phyloP scores from a whole-genome alignment of 2,329 filamentous ascomycete species.

The Colletotrichum coccodes region DNA sequence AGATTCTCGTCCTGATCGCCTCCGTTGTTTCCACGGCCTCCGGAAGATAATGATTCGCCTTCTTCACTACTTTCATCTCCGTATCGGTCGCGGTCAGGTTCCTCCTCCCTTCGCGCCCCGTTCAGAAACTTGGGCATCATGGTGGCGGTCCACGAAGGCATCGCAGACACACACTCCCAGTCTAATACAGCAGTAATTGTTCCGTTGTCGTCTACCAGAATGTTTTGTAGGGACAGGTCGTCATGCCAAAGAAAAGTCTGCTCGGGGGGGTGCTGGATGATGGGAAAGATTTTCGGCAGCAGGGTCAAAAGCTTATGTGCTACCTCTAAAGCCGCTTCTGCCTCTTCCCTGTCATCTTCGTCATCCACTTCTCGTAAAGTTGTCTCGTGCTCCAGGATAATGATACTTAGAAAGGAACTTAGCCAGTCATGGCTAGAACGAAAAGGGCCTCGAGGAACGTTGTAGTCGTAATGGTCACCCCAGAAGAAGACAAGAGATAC shows the following conservation, averaged over 20 bases:
- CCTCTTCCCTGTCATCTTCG: constrained; percentile 44
- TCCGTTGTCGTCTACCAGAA: constrained; percentile 49
- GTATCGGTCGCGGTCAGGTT: constrained; percentile 44
- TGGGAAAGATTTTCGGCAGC: constrained; percentile 45
- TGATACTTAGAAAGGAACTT: constrained; percentile 41
- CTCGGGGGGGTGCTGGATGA: constrained; percentile 37
- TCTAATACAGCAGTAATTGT: constrained; percentile 50
- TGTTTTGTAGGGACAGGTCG: constrained; percentile 50
- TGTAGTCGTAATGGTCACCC: constrained; percentile 42
- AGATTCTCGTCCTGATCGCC: constrained; percentile 19
- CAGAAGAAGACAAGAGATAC: constrained; percentile 47
- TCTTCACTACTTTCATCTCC: constrained; percentile 37
- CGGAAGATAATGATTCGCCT: constrained; percentile 3
- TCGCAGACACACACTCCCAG: constrained; percentile 53
- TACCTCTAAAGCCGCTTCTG: constrained; percentile 38
- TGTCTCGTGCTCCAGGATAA: constrained; percentile 40
- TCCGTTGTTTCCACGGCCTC: constrained; percentile 27
- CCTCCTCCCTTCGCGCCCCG: constrained; percentile 38
- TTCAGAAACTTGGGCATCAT: constrained; percentile 47
- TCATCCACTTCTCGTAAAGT: constrained; percentile 36
- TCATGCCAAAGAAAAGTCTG: constrained; percentile 47
- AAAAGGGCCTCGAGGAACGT: constrained; percentile 49
- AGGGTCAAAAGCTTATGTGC: constrained; percentile 41
- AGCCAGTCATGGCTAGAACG: constrained; percentile 51
- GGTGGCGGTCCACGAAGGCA: constrained; percentile 50